Evolutionary conservation across 2,329 filamentous ascomycete genomes (phyloP).

Genomic region (Capronia coronata): DNA sequence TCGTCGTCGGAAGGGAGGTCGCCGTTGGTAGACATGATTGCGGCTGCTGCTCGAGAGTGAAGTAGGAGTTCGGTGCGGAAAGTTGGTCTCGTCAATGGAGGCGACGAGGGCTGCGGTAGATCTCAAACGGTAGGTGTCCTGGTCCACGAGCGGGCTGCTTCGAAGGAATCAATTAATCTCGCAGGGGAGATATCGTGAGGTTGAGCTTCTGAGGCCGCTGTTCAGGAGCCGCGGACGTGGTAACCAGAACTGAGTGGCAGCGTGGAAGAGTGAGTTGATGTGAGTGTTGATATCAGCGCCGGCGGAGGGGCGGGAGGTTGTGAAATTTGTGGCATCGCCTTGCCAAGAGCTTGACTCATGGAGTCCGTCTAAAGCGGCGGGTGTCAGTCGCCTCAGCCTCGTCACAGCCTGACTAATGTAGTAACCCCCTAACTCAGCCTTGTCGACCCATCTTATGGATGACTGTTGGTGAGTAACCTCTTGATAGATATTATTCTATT

Average conservation of each 20-base stretch:
- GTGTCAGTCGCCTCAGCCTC: too few relatives aligned
- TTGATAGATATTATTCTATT: too few relatives aligned
- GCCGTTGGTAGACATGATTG: slow-evolving; percentile 31
- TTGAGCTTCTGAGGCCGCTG: neutral
- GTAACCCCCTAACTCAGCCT: too few relatives aligned
- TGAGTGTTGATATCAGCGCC: neutral
- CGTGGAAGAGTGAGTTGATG: neutral
- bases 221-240: neutral
- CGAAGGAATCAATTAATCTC: neutral
- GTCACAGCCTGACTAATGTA: too few relatives aligned
- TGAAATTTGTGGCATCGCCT: neutral
- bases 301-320: neutral
- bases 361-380: too few relatives aligned
- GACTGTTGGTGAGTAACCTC: too few relatives aligned
- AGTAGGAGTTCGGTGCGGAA: neutral
- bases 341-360: neutral
- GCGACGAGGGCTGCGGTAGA: neutral
- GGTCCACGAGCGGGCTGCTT: neutral
- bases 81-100: neutral
- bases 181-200: neutral
- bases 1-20: slow-evolving; percentile 41
- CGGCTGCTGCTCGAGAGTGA: slow-evolving; percentile 1
- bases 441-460: too few relatives aligned
- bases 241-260: neutral
- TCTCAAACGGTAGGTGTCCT: neutral